Base-by-base conservation (phyloP, 2,329 filamentous ascomycete genomes). In the Fusarium citri region DNA sequence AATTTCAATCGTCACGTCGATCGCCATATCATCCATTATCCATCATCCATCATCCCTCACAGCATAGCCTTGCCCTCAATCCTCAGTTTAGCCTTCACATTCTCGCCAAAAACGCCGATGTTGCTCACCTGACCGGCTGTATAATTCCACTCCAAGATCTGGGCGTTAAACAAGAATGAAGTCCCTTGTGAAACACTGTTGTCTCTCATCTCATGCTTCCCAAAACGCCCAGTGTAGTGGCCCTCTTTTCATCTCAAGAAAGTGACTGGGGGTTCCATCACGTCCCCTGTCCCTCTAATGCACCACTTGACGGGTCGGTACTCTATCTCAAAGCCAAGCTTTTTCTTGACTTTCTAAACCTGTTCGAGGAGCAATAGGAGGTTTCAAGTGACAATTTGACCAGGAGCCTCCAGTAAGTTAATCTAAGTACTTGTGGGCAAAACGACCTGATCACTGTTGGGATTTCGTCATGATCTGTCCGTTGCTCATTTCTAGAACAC, bases 1-100 rank as follows among this genome's bases (percentile, higher is more conserved):
- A 74, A 77, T 76, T 76, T 76, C 68, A 74, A 77, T 77, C 73
- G 73, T 63, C 75, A 66, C 54, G 60, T 60, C 43, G 72, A 75
- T 76, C 74, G 28, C 40, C 59, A 42, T 26, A 26, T 25, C 22
- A 37, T 37, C 31, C 20, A 31, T 48, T 14, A 31, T n/a, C n/a
- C 28, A 7, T 30, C 28, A 30, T 25, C 20, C 22, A 26, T 51
- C 18, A 40, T 37, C 30, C 20, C 20, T 43, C 41, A 43, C 25
- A 56, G 49, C 41, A 67, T 42, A 54, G 42, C 41, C 51, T 62
- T 30, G 16, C 22, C 20, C 11, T 53, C 43, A 63, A 40, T 34
- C 22, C 28, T 28, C 31, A n/a, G 26, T 25, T 30, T 28, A 25
- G 10, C 45, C 22, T 50, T 23, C 11, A 26, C 59, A 64, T 64